Evolutionary conservation across 1,284 basidiomycete species (phyloP), one percentile per base, ranked within the genome.

Genomic region (Pisolithus thermaeus): DNA sequence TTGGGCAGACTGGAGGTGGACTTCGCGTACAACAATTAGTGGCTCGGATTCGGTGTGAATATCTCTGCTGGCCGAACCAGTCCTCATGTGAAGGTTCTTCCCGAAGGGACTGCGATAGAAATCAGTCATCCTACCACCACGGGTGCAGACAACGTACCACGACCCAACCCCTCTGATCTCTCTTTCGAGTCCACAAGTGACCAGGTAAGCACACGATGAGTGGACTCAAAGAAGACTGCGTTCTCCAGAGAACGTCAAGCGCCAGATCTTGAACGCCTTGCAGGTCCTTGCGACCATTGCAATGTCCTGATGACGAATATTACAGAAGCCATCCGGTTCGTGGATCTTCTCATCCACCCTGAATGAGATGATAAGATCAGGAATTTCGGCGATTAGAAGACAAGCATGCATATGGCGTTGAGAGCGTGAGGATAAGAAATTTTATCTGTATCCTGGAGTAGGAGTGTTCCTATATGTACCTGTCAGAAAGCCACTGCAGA

Each of bases 181-280:
- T 32, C 1, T 48, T 52, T 9, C 60, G 11, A 23, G 61, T 51
- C 66, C 66, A 66, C 2, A 57, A 18, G 44, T 62, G 55, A 16
- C 47, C 9, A 11, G 66, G 59, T 7, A 68, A 42, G 20, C 64
- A 69, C 62, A 66, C 64, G 40, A 65, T 46, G 11, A 65, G 57
- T 1, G 67, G 64, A 27, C 55, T 54, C 8, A 66, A 55, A 1
- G 67, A 67, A 46, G 58, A 59, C 46, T 67, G 64, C 1, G 59
- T 67, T 35, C 22, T 46, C 64, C 64, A 66, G 27, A 66, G 64
- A 32, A 67, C 51, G 40, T 69, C 66, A 25, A 66, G 54, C 4
- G 64, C 59, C 4, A 1, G 18, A 20, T 20, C 18, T 20, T 20
- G 18, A 20, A 20, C 18, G 18, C 38, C 30, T 62, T 68, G 47